phyloP scores from a whole-genome alignment of 2,329 filamentous ascomycete species.

The Neonectria sp. region DNA sequence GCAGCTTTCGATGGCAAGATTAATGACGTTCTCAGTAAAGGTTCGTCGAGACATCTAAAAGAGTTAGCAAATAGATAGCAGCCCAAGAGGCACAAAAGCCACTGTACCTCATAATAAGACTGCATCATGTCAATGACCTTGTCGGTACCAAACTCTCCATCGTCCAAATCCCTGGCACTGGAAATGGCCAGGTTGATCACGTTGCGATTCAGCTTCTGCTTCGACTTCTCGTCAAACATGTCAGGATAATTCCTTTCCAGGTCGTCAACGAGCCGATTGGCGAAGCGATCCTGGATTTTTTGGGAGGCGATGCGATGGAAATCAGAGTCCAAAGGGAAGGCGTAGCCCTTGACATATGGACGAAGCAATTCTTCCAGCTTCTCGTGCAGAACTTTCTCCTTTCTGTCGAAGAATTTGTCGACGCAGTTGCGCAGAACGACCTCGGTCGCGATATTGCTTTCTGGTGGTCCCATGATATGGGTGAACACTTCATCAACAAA shows the following conservation, averaged over 20 bases:
- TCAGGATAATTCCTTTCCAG: constrained; percentile 36
- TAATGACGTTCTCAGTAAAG: constrained; percentile 64
- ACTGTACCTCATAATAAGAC: constrained; percentile 59
- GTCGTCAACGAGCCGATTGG: constrained; percentile 30
- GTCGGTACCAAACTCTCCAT: constrained; percentile 53
- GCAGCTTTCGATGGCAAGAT: constrained; percentile 64
- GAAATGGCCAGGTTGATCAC: constrained; percentile 29
- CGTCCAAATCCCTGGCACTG: constrained; percentile 27
- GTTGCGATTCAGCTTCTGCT: constrained; percentile 4
- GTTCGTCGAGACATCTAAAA: constrained; percentile 58
- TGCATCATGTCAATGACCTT: constrained; percentile 62
- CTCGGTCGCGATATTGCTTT: constrained; percentile 36
- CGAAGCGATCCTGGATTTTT: constrained; percentile 22
- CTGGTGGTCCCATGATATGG: constrained; percentile 48
- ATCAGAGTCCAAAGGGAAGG: constrained; percentile 47
- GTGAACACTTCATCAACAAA: constrained; percentile 57
- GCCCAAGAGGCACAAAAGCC: neutral
- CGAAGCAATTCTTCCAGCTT: constrained; percentile 59
- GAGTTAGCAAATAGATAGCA: neutral
- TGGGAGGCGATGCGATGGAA: constrained; percentile 44
- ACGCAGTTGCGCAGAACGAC: constrained; percentile 46
- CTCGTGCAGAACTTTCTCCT: constrained; percentile 42
- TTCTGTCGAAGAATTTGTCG: constrained; percentile 53
- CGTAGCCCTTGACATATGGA: constrained; percentile 53
- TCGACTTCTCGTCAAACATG: constrained; percentile 33